Base-by-base conservation (phyloP, 768 basidiomycete species). In the Rhizopogon vesiculosus region DNA sequence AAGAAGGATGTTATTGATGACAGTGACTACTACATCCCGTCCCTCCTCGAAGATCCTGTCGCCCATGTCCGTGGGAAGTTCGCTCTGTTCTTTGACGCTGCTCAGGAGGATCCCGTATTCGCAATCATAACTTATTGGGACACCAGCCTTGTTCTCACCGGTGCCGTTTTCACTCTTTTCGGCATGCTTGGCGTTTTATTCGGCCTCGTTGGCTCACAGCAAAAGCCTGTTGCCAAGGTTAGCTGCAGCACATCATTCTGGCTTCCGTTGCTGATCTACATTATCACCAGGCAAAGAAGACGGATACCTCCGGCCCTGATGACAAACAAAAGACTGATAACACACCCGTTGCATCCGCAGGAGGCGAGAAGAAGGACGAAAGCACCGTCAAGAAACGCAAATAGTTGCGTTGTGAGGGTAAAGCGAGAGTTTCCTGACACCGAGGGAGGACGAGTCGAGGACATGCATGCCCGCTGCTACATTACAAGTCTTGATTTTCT, bases 41-140 rank as follows among this genome's bases (percentile, higher is more conserved):
- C 77, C 19, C 90, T 90, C 76, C 76, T 80, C 69, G 78, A 83
- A 38, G 88, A 93, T 63, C 91, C 48, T 38, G 35, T 49, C 9
- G 33, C 35, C 15, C 35, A 49, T 38, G 78, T 93, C 66, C 90
- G 92, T 68, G 74, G 78, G 63, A 87, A 87, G 75, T 81, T 87
- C 45, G 77, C 87, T 65, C 77, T 78, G 51, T 99, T 99, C 81
- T 72, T 95, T 59, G 88, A 90, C 48, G 75, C 83, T 56, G 88
- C 83, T 60, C 84, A 84, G 68, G 69, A 79, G 45, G 85, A 96
- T 70, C 94, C 93, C 28, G 65, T 92, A 51, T 70, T 72, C 25
- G 95, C 97, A 42, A 80, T 98, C 80, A 91, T 88, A 78, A 77
- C 87, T 40, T 85, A 94, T 67, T 94, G 95, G 45, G 88, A 94